Base-by-base conservation (phyloP, 2,329 filamentous ascomycete species). In the Lasiodiplodia citricola region DNA sequence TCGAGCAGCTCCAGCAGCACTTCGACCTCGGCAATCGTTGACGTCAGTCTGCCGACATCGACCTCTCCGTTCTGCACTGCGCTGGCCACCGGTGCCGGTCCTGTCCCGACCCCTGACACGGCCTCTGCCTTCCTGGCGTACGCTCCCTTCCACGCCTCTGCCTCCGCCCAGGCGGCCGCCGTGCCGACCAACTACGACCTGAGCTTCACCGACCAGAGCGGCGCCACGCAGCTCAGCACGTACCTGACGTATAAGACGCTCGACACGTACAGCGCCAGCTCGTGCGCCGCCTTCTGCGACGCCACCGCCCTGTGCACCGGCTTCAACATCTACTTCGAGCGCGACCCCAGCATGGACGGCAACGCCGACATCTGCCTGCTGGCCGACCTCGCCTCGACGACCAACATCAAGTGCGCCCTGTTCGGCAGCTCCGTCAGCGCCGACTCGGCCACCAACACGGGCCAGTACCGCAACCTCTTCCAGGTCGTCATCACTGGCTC, bases 371-470 rank as follows among this genome's bases (percentile, higher is more conserved):
- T 62, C 3, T 75, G 74, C 68, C 41, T 68, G 2, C 69, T 73
- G 25, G 71, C 74, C 31, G 38, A 23, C 56, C 41, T 51, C 10
- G 47, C 66, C 6, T 63, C 66, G 50, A 72, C 71, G 11, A 74
- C 73, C 25, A 41, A 74, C 37, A 76, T 77, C 71, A 77, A 77
- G 66, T 78, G 77, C 58, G 73, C 74, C 8, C 71, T 76, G 57
- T 78, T 72, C 73, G 73, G 73, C 55, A 73, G 73, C 25, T 71
- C 71, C 10, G 73, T 78, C 31, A 70, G 51, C 38, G 23, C 67
- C 14, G 65, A 62, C 4, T 73, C 73, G 21, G 73, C 74, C 23
- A 70, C 71, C 50, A 78, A 78, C 67, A 62, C 69, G 6, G 77
- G 75, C 6, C 73, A 77, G 47, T 73, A 67, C 18, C 70, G 71